Percentiles rank a stretch among this genome's conserved stretches.
phyloP scores from a whole-genome alignment of 352 stramenopile species.

The Pythium vanterpoolii region DNA sequence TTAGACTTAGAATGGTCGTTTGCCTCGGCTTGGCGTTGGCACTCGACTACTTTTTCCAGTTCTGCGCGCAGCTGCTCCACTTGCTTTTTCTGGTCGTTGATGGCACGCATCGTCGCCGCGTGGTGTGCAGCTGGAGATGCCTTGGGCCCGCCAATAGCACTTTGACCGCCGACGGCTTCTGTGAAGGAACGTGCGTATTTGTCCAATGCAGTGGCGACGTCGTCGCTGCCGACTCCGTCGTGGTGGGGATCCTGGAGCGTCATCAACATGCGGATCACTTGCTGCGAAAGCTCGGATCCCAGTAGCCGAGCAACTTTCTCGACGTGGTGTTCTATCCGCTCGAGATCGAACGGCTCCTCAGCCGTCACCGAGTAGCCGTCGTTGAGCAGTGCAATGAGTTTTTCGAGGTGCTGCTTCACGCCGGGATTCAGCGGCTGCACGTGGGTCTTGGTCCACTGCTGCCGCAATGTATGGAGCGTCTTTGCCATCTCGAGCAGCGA shows the following conservation, averaged over 20 bases:
- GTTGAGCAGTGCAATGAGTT: conserved; percentile 60
- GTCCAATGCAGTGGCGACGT: conserved; percentile 29
- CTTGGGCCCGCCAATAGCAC: background rate
- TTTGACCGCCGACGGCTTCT: conserved; percentile 25
- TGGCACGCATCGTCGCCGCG: conserved; percentile 8
- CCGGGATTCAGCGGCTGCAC: conserved; percentile 41
- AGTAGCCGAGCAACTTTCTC: conserved; percentile 58
- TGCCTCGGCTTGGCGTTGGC: conserved; percentile 36
- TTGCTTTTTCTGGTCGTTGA: conserved; percentile 38
- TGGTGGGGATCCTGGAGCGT: background rate
- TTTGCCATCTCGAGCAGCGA: conserved; percentile 67
- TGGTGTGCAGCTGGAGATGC: conserved; percentile 22
- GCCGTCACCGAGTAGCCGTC: conserved; percentile 65
- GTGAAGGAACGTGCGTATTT: conserved; percentile 60
- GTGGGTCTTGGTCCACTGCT: conserved; percentile 54
- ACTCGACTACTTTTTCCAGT: conserved; percentile 39
- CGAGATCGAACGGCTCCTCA: conserved; percentile 53
- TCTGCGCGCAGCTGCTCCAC: conserved; percentile 41
- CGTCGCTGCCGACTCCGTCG: conserved; percentile 13
- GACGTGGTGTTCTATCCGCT: conserved; percentile 35
- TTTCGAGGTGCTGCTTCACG: conserved; percentile 66
- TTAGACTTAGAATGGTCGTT: background rate
- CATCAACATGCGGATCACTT: conserved; percentile 48
- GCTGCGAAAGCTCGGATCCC: conserved; percentile 63
- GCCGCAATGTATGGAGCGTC: conserved; percentile 65